Evolutionary conservation across 2,329 filamentous ascomycete species (phyloP).

Genomic region (Xylogone sp.): DNA sequence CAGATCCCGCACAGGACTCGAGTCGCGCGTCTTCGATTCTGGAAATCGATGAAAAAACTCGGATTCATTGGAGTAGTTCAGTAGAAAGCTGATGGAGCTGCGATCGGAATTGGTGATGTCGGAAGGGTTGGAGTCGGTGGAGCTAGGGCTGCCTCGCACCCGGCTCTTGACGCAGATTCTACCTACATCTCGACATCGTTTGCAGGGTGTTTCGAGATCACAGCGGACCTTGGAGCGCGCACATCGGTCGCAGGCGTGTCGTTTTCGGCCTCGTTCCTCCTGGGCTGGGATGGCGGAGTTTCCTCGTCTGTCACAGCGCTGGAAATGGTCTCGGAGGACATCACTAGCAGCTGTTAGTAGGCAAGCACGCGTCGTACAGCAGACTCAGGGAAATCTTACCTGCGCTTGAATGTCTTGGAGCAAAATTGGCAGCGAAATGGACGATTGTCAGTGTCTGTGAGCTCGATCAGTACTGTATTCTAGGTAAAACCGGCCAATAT

Average conservation of each 20-base stretch:
- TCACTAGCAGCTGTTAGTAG: slow-evolving; percentile 16
- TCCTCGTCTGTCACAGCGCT: slow-evolving; percentile 25
- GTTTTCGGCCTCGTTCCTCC: slow-evolving; percentile 27
- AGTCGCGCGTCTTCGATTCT: slow-evolving; percentile 14
- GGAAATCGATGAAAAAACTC: slow-evolving; percentile 27
- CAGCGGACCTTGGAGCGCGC: slow-evolving; percentile 29
- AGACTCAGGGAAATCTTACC: slow-evolving; percentile 12
- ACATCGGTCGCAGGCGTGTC: slow-evolving; percentile 30
- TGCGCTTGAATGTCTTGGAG: slow-evolving; percentile 30
- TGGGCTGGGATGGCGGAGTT: slow-evolving; percentile 25
- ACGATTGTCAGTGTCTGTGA: slow-evolving; percentile 24
- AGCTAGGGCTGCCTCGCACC: neutral
- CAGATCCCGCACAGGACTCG: neutral
- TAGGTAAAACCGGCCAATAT: too few species aligned
- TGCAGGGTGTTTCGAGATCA: slow-evolving; percentile 27
- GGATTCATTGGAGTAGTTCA: slow-evolving; percentile 23
- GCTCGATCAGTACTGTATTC: neutral
- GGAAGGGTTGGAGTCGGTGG: slow-evolving; percentile 7
- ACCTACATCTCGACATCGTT: slow-evolving; percentile 28
- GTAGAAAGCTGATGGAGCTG: slow-evolving; percentile 29
- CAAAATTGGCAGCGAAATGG: slow-evolving; percentile 30
- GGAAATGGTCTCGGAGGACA: slow-evolving; percentile 30
- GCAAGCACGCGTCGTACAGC: neutral
- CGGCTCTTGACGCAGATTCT: slow-evolving; percentile 25
- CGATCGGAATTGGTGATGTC: slow-evolving; percentile 23